A percentile compares a stretch with the other conserved stretches of the same genome.
phyloP scores from a whole-genome alignment of 2,329 filamentous ascomycete genomes.

The Penicillium thymicola region DNA sequence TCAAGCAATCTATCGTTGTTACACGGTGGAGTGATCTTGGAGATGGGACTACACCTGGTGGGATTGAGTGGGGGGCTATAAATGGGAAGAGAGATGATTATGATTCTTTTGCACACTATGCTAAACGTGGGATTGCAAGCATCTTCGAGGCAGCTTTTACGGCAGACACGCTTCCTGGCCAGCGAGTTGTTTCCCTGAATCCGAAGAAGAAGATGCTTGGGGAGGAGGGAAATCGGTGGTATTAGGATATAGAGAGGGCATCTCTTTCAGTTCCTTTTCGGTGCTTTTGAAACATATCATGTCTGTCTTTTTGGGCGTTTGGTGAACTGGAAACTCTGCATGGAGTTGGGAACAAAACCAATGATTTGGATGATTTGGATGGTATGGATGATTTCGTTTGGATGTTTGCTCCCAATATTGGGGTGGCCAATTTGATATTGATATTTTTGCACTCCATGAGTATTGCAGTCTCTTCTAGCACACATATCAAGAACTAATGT shows the following conservation, averaged over 20 bases:
- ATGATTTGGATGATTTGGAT: background rate
- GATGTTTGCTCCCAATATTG: no score
- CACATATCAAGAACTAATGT: no score
- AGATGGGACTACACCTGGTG: constrained; percentile 49
- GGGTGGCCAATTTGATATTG: background rate
- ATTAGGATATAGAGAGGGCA: constrained; percentile 37
- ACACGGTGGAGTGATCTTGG: constrained; percentile 63
- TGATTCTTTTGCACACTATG: constrained; percentile 54
- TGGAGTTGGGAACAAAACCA: background rate
- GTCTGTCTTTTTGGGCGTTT: background rate
- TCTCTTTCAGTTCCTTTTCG: background rate
- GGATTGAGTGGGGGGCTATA: constrained; percentile 55
- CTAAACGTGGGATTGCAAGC: constrained; percentile 55
- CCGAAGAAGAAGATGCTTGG: constrained; percentile 53
- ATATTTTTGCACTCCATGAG: background rate
- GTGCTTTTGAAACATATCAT: background rate
- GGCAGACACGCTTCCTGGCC: constrained; percentile 54
- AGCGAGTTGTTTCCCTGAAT: constrained; percentile 58
- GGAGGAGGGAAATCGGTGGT: constrained; percentile 58
- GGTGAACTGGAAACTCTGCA: background rate
- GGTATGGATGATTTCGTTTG: no score
- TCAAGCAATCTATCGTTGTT: constrained; percentile 59
- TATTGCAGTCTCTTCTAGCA: no score
- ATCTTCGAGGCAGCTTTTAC: constrained; percentile 58
- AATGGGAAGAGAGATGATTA: constrained; percentile 48